These are phyloP conservation scores for Sequoia sempervirens DNA, from an alignment of 75 land plant genomes.

Conservation along the genomic window DNA sequence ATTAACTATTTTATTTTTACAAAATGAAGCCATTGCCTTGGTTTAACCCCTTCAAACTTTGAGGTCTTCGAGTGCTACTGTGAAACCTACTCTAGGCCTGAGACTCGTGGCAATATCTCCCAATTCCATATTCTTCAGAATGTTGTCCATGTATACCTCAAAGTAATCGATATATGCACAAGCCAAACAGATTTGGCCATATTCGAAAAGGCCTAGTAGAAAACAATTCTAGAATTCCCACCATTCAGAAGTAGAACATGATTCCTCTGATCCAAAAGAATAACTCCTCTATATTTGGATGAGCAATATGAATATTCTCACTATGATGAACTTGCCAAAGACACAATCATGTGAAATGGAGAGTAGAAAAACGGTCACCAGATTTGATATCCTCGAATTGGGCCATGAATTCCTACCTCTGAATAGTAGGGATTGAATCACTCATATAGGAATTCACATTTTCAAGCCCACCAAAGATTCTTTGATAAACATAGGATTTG, in stretches of 20 bases:
- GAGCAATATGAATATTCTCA: conserved; percentile 69
- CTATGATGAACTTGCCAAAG: conserved; percentile 67
- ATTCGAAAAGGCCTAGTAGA: conserved; percentile 78
- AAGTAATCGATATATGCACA: conserved; percentile 76
- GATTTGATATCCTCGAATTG: conserved; percentile 60
- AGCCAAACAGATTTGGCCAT: conserved; percentile 87
- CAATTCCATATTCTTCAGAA: conserved; percentile 47
- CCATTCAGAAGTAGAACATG: conserved; percentile 43
- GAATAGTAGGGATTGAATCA: conserved; percentile 6
- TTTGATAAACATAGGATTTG: conserved; percentile 72
- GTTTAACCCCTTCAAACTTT: too few relatives aligned
- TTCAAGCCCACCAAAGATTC: conserved; percentile 79
- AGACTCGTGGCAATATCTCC: conserved; percentile 27
- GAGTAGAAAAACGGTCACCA: conserved; percentile 53
- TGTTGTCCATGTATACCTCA: conserved; percentile 87
- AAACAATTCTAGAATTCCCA: conserved; percentile 74
- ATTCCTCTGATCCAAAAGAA: conserved; percentile 91
- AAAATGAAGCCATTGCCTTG: too few relatives aligned
- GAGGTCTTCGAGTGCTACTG: conserved; percentile 21
- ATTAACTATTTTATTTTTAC: too few relatives aligned
- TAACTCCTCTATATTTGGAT: conserved; percentile 80
- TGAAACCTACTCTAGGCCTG: conserved; percentile 63
- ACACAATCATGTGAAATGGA: conserved; percentile 57
- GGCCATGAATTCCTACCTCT: conserved; percentile 54
- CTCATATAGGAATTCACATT: conserved; percentile 47